Evolutionary conservation across 139 green algal species (phyloP), one percentile per base, ranked within the genome.

Genomic region (Ettlia oleoabundans): DNA sequence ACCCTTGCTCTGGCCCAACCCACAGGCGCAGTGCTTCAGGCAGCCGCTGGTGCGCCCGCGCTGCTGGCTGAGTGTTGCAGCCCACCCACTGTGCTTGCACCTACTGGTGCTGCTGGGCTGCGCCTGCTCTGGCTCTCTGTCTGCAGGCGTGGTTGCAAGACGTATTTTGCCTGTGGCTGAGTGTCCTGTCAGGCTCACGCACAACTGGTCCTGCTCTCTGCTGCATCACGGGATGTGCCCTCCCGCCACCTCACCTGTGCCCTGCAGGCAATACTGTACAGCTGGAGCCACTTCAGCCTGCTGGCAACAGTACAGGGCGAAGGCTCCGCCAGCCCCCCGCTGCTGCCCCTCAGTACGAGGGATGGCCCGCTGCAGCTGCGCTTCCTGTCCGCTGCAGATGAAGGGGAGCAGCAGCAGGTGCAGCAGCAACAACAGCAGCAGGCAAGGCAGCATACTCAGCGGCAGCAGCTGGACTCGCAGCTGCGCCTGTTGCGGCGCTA

Each of bases 261-360:
- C 47, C 28, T 41, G 9, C 32, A 70, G 76, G 26, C 42, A 1
- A 28, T 84, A 0, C 78, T 84, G 47, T 84, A 51, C 41, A 51
- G 66, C 19, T 64, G 78, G 47, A 52, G 26, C 66, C 78, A 84
- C 66, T 84, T 84, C 78, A 58, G 32, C 41, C 63, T 84, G 66
- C 66, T 84, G 78, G n/a, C 19, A 4, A 68, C 37, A 6, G 64
- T 84, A 51, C 35, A 78, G 4, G 78, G 78, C 15, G 78, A 84
- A 37, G 78, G 78, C 40, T 66, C 78, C 5, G 78, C 66, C 21
- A 33, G 18, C 21, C 78, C 78, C 26, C 78, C 65, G 51, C 78
- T 84, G 63, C 78, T 84, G 66, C 66, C 78, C 35, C 78, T 84
- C 41, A 63, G 64, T 63, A 82, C 64, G 3, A 63, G 77, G 15